These are phyloP conservation scores for Scolecobasidium constrictum DNA, from an alignment of 2,329 filamentous ascomycete species.

Conservation along the genomic window DNA sequence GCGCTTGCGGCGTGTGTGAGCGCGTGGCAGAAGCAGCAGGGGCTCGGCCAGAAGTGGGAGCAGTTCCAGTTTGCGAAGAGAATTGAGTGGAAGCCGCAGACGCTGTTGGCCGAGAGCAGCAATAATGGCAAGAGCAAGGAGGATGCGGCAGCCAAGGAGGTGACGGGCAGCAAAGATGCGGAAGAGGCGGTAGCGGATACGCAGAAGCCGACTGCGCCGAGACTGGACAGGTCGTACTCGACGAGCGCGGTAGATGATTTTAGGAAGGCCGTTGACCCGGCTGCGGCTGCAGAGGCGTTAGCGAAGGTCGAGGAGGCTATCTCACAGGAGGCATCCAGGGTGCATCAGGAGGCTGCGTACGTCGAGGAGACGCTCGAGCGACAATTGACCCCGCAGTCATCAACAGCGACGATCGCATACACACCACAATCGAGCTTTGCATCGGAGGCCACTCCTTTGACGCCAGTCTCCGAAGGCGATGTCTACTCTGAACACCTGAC, in stretches of 20 bases:
- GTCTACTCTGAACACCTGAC: slow-evolving; percentile 70
- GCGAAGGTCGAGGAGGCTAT: slow-evolving; percentile 80
- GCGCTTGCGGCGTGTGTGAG: slow-evolving; percentile 80
- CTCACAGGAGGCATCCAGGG: slow-evolving; percentile 61
- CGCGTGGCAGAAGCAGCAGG: slow-evolving; percentile 71
- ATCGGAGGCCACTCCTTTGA: slow-evolving; percentile 31
- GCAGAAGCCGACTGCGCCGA: slow-evolving; percentile 13
- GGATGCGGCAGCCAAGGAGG: slow-evolving; percentile 4
- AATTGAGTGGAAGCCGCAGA: slow-evolving; percentile 71
- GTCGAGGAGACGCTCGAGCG: slow-evolving; percentile 20
- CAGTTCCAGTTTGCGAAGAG: slow-evolving; percentile 82
- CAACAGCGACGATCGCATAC: neutral
- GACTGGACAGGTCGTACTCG: slow-evolving; percentile 39
- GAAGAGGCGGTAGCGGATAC: slow-evolving; percentile 9
- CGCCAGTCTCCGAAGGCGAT: slow-evolving; percentile 52
- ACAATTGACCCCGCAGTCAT: slow-evolving; percentile 15
- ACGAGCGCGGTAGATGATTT: slow-evolving; percentile 49
- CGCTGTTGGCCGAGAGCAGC: slow-evolving; percentile 23
- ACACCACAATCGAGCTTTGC: slow-evolving; percentile 4
- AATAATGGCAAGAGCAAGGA: slow-evolving; percentile 28
- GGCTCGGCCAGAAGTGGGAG: slow-evolving; percentile 71
- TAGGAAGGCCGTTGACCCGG: slow-evolving; percentile 40
- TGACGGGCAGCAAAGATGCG: slow-evolving; percentile 17
- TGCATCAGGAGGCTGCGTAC: slow-evolving; percentile 33
- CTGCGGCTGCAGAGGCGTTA: slow-evolving; percentile 45